These are phyloP conservation scores for Naematelia aurantialba DNA, from an alignment of 768 basidiomycete species.

Conservation along the genomic window DNA sequence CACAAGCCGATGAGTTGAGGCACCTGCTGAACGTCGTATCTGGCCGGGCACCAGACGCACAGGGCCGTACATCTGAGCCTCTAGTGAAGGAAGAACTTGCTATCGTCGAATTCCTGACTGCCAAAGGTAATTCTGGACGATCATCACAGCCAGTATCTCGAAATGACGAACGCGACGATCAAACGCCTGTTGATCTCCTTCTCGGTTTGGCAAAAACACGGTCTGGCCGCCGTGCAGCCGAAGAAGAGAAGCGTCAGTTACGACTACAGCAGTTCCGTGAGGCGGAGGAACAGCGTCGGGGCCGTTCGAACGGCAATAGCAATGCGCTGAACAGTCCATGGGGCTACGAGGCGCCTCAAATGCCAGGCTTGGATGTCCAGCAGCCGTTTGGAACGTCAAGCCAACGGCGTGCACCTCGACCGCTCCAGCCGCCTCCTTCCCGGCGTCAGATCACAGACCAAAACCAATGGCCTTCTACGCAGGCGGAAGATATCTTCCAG, in stretches of 20 bases:
- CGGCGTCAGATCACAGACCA: slow-evolving; percentile 10
- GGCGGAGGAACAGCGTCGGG: slow-evolving; percentile 26
- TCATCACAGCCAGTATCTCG: slow-evolving; percentile 23
- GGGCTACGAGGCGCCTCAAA: slow-evolving; percentile 47
- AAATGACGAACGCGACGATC: slow-evolving; percentile 19
- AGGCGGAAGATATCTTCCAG: neutral
- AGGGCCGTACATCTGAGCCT: slow-evolving; percentile 48
- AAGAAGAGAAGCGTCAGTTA: slow-evolving; percentile 40
- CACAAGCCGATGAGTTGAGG: slow-evolving; percentile 48
- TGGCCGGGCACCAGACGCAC: slow-evolving; percentile 47
- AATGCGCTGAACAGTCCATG: slow-evolving; percentile 29
- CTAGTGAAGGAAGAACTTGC: slow-evolving; percentile 52
- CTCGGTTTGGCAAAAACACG: slow-evolving; percentile 41
- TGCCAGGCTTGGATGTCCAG: slow-evolving; percentile 48
- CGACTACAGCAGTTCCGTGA: slow-evolving; percentile 38
- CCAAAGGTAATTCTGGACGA: slow-evolving; percentile 21
- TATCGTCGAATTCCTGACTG: slow-evolving; percentile 51
- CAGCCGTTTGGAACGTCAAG: slow-evolving; percentile 40
- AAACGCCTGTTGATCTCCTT: slow-evolving; percentile 43
- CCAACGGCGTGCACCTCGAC: slow-evolving; percentile 30
- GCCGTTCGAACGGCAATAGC: slow-evolving; percentile 7
- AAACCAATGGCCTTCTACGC: neutral
- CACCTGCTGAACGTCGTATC: slow-evolving; percentile 48
- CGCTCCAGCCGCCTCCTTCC: slow-evolving; percentile 38
- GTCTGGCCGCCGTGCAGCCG: slow-evolving; percentile 41